These are phyloP conservation scores for Glycine soja DNA, from an alignment of 306 rosid species.

Conservation along the genomic window DNA sequence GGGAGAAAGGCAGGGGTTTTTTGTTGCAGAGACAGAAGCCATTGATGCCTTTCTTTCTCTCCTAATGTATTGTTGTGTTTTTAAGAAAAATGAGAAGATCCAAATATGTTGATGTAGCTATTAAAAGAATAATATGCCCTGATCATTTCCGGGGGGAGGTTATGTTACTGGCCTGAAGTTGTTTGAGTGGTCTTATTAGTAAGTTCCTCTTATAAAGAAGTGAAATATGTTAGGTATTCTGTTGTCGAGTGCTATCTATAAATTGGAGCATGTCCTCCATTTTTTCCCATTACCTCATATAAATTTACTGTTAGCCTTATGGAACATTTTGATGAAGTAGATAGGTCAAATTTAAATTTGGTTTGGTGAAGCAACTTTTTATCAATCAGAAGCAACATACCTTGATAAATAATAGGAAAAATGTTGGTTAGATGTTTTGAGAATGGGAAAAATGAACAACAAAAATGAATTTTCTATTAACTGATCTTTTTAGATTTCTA, in stretches of 20 bases:
- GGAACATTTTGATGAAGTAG: conserved; percentile 8
- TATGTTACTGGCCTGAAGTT: too few relatives aligned
- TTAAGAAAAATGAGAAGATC: background rate
- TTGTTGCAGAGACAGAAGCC: background rate
- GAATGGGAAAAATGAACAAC: conserved; percentile 3
- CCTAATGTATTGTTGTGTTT: background rate
- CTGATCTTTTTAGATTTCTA: conserved; percentile 14
- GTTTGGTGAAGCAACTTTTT: conserved; percentile 5
- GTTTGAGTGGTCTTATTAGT: conserved; percentile 4
- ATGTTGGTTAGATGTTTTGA: background rate
- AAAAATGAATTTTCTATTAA: background rate
- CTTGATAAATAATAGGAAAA: background rate
- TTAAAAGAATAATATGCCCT: background rate
- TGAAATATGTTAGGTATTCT: conserved; percentile 4
- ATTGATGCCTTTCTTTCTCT: background rate
- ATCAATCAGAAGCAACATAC: background rate
- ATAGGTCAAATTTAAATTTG: background rate
- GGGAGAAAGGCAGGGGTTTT: background rate
- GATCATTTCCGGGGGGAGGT: background rate
- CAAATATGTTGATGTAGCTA: background rate
- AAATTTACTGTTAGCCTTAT: background rate
- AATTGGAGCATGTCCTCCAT: background rate
- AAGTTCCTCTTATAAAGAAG: background rate
- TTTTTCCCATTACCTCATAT: conserved; percentile 9
- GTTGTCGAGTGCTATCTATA: background rate